Percentiles rank a stretch among this genome's conserved stretches.
These are phyloP conservation scores for Canariomyces notabilis DNA, from an alignment of 2,329 filamentous ascomycete species.

Conservation along the genomic window DNA sequence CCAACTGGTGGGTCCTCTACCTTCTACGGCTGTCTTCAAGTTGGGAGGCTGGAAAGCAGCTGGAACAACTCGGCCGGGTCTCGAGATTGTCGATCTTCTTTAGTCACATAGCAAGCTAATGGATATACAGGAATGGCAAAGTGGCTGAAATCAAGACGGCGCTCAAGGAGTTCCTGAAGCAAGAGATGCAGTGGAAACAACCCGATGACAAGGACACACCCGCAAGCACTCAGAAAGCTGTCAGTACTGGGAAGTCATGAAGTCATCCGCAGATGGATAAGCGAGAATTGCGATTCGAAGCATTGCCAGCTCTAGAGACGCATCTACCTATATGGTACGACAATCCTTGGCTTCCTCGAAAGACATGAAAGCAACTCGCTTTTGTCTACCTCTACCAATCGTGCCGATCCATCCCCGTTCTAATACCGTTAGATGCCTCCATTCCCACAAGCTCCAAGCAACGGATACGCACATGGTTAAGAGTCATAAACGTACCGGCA, in stretches of 20 bases:
- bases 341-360: constrained; percentile 13
- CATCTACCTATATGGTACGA: background rate
- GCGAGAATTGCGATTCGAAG: background rate
- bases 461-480: background rate
- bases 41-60: too few species aligned
- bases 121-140: constrained; percentile 15
- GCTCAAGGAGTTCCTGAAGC: constrained; percentile 22
- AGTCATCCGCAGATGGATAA: background rate
- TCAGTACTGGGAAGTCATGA: background rate
- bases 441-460: background rate
- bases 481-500: background rate
- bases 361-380: constrained; percentile 11
- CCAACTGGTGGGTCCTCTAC: constrained; percentile 10
- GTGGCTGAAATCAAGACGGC: constrained; percentile 24
- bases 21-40: too few species aligned
- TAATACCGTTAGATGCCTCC: background rate
- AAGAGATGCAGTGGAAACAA: constrained; percentile 24
- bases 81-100: too few species aligned
- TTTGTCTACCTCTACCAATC: constrained; percentile 21
- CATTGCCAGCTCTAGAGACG: background rate
- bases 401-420: constrained; percentile 4
- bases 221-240: too few species aligned
- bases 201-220: constrained; percentile 1
- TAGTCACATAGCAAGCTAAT: too few species aligned
- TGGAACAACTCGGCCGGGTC: too few species aligned